Base-by-base conservation (phyloP, 805 yeast genomes). In the Ogataea salicorniae region DNA sequence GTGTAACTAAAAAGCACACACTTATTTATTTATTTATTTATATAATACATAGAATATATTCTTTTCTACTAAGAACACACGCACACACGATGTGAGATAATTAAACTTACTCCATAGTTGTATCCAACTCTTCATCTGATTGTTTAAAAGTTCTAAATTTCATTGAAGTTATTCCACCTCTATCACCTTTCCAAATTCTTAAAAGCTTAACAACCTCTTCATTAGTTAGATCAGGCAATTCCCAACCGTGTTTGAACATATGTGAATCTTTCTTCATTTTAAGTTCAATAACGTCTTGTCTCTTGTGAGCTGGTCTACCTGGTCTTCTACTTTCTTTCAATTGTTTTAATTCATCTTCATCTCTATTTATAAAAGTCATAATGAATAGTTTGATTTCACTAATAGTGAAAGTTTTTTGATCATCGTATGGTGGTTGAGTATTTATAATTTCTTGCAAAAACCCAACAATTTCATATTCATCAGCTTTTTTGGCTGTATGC, bases 301-400 rank as follows among this genome's bases (percentile, higher is more conserved):
- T 80, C 50, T 77, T 78, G 6, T 86, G 67, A 16, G 87, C 76
- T 9, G 99, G 96, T 69, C 98, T 77, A 16, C 95, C 95, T n/a
- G 90, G 81, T 62, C 96, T 79, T 71, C 96, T 79, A 46, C 75
- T 79, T 5, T 63, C 66, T 51, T 75, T 77, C 47, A 87, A 70
- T 44, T 71, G 71, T n/a, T 76, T 76, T 44, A 92, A 63, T 62
- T 91, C 97, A 15, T 79, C 89, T 58, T 84, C 87, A 58, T 83
- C 84, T 63, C 96, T 77, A 15, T 75, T 63, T 14, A 91, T 69
- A 55, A 74, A 87, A 36, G 78, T 77, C 49, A 77, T 78, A 43
- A 87, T 73, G 50, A 90, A 76, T 0, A 69, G 61, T 54, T 81
- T 77, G 57, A 84, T 72, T 29, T 90, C 92, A 0, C 75, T 80